Conservation (phyloP, 768 basidiomycete genomes). For the Tephrocybe rancida region DNA sequence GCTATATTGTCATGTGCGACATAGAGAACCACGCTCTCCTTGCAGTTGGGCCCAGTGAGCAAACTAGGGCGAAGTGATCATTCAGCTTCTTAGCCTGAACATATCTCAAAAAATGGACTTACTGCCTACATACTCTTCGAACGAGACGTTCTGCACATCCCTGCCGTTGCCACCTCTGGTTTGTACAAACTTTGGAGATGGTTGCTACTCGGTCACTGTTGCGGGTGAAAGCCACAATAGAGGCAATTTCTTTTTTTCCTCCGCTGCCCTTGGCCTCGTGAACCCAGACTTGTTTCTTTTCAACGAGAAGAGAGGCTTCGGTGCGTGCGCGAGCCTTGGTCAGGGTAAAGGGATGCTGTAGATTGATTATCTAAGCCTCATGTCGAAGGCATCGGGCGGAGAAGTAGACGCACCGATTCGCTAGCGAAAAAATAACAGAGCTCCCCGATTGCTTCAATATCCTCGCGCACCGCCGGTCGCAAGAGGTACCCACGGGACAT, state of each 20-base stretch:
- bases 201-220: slow-evolving; percentile 57
- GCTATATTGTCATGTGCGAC: slow-evolving; percentile 60
- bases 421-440: slow-evolving; percentile 60
- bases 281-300: slow-evolving; percentile 58
- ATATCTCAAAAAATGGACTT: slow-evolving; percentile 22
- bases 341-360: slow-evolving; percentile 56
- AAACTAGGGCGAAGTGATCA: slow-evolving; percentile 28
- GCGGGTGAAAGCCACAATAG: slow-evolving; percentile 69
- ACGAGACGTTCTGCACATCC: slow-evolving; percentile 68
- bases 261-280: slow-evolving; percentile 42
- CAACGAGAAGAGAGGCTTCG: slow-evolving; percentile 57
- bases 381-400: neutral
- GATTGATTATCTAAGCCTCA: neutral
- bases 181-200: slow-evolving; percentile 75
- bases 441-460: slow-evolving; percentile 40
- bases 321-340: slow-evolving; percentile 36
- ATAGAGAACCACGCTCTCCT: slow-evolving; percentile 61
- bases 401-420: slow-evolving; percentile 52
- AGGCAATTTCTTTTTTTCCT: slow-evolving; percentile 46
- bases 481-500: slow-evolving; percentile 33
- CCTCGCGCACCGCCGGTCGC: slow-evolving; percentile 43
- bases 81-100: slow-evolving; percentile 1
- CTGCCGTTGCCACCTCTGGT: slow-evolving; percentile 47
- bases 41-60: slow-evolving; percentile 23
- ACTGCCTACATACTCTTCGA: slow-evolving; percentile 57